phyloP scores from a whole-genome alignment of 2,329 filamentous ascomycete genomes.

The Aspergillus sp. region DNA sequence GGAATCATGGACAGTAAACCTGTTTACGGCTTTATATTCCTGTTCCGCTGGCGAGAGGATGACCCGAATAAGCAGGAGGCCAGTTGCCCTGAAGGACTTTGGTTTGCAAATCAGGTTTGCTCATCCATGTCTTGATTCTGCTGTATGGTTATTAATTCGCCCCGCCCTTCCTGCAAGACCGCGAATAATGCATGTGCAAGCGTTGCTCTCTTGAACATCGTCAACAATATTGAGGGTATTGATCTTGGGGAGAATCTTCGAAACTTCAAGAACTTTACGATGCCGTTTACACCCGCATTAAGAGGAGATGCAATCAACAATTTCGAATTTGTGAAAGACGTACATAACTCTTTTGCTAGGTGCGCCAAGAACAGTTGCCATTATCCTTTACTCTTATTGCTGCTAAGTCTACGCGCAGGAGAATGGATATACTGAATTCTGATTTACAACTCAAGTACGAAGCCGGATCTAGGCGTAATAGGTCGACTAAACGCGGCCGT shows the following conservation, averaged over 20 bases:
- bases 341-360: conserved; percentile 87
- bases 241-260: conserved; percentile 69
- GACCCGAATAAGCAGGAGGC: conserved; percentile 53
- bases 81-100: conserved; percentile 65
- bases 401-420: conserved; percentile 44
- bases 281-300: conserved; percentile 65
- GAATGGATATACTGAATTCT: conserved; percentile 72
- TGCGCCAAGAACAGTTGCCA: conserved; percentile 31
- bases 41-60: conserved; percentile 71
- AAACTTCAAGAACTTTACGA: conserved; percentile 72
- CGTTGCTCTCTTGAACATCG: conserved; percentile 87
- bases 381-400: neutral
- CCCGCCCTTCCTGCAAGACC: conserved; percentile 54
- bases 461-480: conserved; percentile 39
- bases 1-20: conserved; percentile 57
- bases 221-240: conserved; percentile 75
- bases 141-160: conserved; percentile 4
- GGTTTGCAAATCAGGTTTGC: conserved; percentile 88
- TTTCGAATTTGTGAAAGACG: conserved; percentile 72
- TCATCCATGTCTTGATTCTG: neutral
- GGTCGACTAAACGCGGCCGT: conserved; percentile 39
- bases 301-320: conserved; percentile 74
- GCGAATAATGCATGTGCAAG: conserved; percentile 85
- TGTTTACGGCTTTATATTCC: conserved; percentile 82
- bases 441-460: conserved; percentile 62